Base-by-base conservation (phyloP, 108 stramenopile genomes). In the Nitzschia sp. region DNA sequence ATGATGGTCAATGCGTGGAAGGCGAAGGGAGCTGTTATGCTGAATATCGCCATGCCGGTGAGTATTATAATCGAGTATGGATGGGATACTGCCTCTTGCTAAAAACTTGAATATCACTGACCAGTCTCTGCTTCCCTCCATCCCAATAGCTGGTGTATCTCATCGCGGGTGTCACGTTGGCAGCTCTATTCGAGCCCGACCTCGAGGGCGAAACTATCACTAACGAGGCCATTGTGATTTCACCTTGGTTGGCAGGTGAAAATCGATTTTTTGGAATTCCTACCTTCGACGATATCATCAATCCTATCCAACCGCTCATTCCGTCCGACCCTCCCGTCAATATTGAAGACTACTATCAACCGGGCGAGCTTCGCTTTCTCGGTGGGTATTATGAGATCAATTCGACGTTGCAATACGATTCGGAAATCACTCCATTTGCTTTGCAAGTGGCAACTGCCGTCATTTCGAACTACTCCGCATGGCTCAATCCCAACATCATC, bases 1-100 rank as follows among this genome's bases (percentile, higher is more conserved):
- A 57, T 70, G 30, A 69, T 60, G 75, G 23, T 48, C 4, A 70
- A 75, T 60, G 68, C 75, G 3, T 69, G 60, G 61, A 75, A 75
- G 61, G 19, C 53, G 17, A 69, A 69, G 38, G 75, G 62, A 13
- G 22, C 34, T 4, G 63, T 75, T 34, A 54, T 75, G 21, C 69
- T 70, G 9, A 75, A 75, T 45, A n/a, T 75, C 38, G 28, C 58
- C 1, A 29, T 70, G 32, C 75, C 75, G 5, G 63, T 65, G 28
- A 65, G 63, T 65, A 30, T 27, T 9, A 19, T 19, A 31, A 27
- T 22, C 9, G 57, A 28, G n/a, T 30, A 6, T 32, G 23, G 8
- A 16, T 57, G 13, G 38, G 13, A 41, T 41, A 6, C 9, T 41
- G 38, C 9, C 9, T 13, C 6, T 41, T 6, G 38, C 38, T 9